Base-by-base conservation (phyloP, 345 rosid species). In the Turritis glabra region DNA sequence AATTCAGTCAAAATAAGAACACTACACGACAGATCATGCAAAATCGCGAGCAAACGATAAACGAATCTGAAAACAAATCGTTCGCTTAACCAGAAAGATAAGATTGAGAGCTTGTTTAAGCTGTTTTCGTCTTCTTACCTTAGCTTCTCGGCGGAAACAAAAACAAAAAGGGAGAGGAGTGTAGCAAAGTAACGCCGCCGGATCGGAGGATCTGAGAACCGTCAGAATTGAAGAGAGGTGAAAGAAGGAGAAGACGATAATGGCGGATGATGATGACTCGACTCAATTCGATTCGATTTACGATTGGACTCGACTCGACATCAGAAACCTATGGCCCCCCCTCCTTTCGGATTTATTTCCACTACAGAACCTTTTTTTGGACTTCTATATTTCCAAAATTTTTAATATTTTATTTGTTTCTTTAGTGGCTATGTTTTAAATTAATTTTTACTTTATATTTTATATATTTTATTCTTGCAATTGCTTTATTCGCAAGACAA, bases 201-300 rank as follows among this genome's bases (percentile, higher is more conserved):
- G 73, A 74, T 79, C 79, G 52, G 67, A 69, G 62, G 71, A 69
- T 79, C 63, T 60, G 65, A 25, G 62, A 38, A 61, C 3, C 53
- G 74, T 54, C 64, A 58, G 72, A 72, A 59, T 13, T 40, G 68
- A 50, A 18, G 35, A 64, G 64, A 54, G 46, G 55, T 62, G 75
- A 66, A 70, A 61, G 38, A 40, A 58, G 55, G 54, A 27, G 72
- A 54, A 53, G 77, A 70, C 70, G 77, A 18, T 22, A 72, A 69
- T 74, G 80, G 75, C 52, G 75, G 80, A 76, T n/a, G n/a, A n/a
- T n/a, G 79, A 74, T 79, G 72, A 65, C 38, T 60, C 72, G 63
- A 62, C 44, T 51, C 69, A 9, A 19, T 51, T 38, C 40, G 64
- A 64, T 41, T 64, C 53, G 74, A 66, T 51, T 56, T 51, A n/a